These are phyloP conservation scores for Tetrahymena elliotti DNA, from an alignment of 73 alveolate genomes.

Conservation along the genomic window DNA sequence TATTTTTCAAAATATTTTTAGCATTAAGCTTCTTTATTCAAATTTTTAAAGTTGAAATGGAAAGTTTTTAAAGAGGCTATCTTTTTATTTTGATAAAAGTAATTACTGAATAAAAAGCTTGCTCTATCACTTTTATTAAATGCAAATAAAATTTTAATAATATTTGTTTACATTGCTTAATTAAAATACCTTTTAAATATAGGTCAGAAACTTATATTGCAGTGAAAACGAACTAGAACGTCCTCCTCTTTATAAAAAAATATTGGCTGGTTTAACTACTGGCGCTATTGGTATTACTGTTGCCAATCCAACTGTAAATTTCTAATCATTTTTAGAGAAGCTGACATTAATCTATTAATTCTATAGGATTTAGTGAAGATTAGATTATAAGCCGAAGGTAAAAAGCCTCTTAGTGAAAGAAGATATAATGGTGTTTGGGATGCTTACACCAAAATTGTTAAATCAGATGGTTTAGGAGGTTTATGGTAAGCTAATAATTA, in stretches of 20 bases:
- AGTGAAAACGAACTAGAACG: conserved; percentile 39
- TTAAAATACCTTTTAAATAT: background rate
- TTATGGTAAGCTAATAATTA: background rate
- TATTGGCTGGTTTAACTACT: conserved; percentile 52
- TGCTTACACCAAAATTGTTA: conserved; percentile 46
- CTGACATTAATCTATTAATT: too few species aligned
- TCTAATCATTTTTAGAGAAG: background rate
- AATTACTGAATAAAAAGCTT: background rate
- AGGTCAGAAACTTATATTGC: conserved; percentile 36
- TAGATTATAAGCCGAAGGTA: conserved; percentile 50
- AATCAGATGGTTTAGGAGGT: conserved; percentile 37
- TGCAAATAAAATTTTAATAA: too few species aligned
- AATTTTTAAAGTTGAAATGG: background rate
- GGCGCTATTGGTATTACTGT: conserved; percentile 65
- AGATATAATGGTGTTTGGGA: conserved; percentile 42
- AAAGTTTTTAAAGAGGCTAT: too few species aligned
- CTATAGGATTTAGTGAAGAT: conserved; percentile 53
- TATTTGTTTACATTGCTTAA: background rate
- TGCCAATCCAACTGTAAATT: conserved; percentile 49
- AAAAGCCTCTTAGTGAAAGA: conserved; percentile 22
- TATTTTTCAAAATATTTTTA: background rate
- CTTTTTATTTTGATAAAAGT: background rate
- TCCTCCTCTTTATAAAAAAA: conserved; percentile 50
- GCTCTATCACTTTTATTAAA: background rate
- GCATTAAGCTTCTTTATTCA: background rate